Percentiles rank a stretch among this genome's conserved stretches.
Evolutionary conservation across 306 rosid species (phyloP).

Genomic region (Ammopiptanthus mongolicus): DNA sequence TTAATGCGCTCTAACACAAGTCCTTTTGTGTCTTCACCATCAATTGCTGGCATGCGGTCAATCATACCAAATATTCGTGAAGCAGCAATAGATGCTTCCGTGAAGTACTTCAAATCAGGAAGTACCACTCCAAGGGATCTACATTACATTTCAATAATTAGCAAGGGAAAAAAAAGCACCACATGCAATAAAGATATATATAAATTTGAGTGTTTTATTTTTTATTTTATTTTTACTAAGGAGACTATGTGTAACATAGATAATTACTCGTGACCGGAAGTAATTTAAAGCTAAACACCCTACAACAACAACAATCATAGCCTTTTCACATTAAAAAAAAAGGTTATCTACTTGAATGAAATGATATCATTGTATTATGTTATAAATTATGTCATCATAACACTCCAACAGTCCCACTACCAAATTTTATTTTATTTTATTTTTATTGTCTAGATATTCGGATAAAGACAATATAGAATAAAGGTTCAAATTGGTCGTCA

Average conservation of each 20-base stretch:
- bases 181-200: neutral
- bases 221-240: neutral
- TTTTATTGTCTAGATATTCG: neutral
- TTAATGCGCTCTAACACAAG: slow-evolving; percentile 40
- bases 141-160: slow-evolving; percentile 17
- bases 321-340: too few relatives aligned
- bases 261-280: neutral
- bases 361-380: too few relatives aligned
- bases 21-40: slow-evolving; percentile 63
- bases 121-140: slow-evolving; percentile 93
- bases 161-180: neutral
- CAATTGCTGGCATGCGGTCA: slow-evolving; percentile 63
- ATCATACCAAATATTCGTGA: slow-evolving; percentile 63
- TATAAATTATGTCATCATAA: too few relatives aligned
- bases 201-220: neutral
- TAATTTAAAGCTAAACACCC: neutral
- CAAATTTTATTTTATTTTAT: neutral
- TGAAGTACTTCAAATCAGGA: slow-evolving; percentile 87
- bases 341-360: too few relatives aligned
- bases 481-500: too few relatives aligned
- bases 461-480: too few relatives aligned
- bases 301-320: neutral
- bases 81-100: slow-evolving; percentile 82
- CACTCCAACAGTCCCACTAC: too few relatives aligned
- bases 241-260: neutral